Evolutionary conservation across 2,329 filamentous ascomycete genomes (phyloP).

Genomic region (Ceratocystis variospora): DNA sequence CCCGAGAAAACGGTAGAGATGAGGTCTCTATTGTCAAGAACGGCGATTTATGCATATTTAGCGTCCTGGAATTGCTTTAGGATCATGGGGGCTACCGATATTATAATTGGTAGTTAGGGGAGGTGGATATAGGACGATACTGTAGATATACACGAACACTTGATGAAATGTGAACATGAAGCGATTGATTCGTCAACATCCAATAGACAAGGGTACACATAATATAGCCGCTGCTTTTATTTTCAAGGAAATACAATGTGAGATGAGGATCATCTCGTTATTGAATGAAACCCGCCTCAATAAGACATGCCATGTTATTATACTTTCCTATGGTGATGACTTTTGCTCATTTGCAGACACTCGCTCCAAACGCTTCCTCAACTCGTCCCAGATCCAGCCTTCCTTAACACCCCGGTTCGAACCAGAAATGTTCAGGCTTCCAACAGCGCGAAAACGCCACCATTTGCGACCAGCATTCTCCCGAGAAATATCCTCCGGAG

Average conservation of each 20-base stretch:
- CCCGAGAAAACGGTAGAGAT: slow-evolving; percentile 22
- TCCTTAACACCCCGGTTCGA: slow-evolving; percentile 21
- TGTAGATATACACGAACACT: not conserved
- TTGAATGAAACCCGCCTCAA: too few species aligned
- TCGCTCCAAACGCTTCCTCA: slow-evolving; percentile 26
- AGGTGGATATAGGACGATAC: not conserved
- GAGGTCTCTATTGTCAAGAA: not conserved
- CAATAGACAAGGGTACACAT: not conserved
- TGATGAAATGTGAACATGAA: not conserved
- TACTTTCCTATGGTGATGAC: not conserved
- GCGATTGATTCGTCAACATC: not conserved
- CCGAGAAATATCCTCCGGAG: slow-evolving; percentile 22
- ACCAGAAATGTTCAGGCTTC: slow-evolving; percentile 29
- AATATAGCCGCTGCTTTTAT: too few species aligned
- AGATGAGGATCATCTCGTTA: too few species aligned
- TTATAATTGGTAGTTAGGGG: too few species aligned
- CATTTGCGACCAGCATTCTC: slow-evolving; percentile 29
- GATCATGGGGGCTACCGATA: not conserved
- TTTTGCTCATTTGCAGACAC: slow-evolving; percentile 11
- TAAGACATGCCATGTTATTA: not conserved
- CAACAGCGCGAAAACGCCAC: slow-evolving; percentile 31
- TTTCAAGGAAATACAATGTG: too few species aligned
- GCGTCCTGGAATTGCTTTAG: not conserved
- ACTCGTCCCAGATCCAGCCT: slow-evolving; percentile 31
- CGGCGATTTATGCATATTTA: not conserved